Base-by-base conservation (phyloP, 2,329 filamentous ascomycete species). In the Paecilomyces formosus region DNA sequence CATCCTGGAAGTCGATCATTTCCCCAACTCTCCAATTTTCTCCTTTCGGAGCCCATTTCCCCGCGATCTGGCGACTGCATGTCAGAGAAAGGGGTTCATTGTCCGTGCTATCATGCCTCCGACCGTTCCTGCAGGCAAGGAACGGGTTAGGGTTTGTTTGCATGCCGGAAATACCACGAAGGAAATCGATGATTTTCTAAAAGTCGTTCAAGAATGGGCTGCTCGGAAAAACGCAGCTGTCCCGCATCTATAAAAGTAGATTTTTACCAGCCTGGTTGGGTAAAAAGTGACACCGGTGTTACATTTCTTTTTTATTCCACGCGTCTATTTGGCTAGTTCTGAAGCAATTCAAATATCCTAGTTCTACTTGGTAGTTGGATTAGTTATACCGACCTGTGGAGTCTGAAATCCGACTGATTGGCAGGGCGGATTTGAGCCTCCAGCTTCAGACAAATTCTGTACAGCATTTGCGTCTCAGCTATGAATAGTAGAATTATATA, bases 31-130 rank as follows among this genome's bases (percentile, higher is more conserved):
- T 0, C 86, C 87, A 0, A 89, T 90, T 7, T 82, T 89, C 50
- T 82, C 85, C 0, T 70, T 89, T 0, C 77, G 87, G 18, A 87
- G 85, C 0, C 74, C 78, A 0, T 71, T 81, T 0, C 85, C 87
- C 0, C 79, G 85, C 3, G 76, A 78, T 3, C 70, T 90, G 13
- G 87, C 87, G 0, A 75, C 70, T 1, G 75, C 80, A 57, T 89
- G 87, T 57, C 87, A 89, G 70, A 64, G 75, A 3, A 69, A 72
- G 0, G 85, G 85, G 0, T 85, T 84, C 57, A 76, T 86, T 51
- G 82, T 89, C 0, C 78, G 87, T 1, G 80, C 86, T 0, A 88
- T 90, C 15, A 85, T 89, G 59, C 79, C 85, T 1, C 88, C 88
- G 0, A 90, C 87, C 0, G 86, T 90, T 1, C 85, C 86, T 0